Base-by-base conservation (phyloP, 176 grass and related monocot genomes). In the Eleusine indica region DNA sequence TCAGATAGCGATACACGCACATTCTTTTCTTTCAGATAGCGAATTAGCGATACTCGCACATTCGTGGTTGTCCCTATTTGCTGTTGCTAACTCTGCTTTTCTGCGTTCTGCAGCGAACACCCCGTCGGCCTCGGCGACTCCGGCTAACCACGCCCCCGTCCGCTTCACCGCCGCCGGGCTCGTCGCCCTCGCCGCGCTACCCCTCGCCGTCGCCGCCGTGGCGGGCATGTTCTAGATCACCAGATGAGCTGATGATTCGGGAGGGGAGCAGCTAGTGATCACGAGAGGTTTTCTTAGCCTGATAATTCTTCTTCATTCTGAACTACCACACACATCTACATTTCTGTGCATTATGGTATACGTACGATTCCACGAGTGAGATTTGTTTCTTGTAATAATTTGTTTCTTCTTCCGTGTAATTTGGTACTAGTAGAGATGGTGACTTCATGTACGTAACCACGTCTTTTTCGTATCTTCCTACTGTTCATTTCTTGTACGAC, bases 301-400 rank as follows among this genome's bases (percentile, higher is more conserved):
- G 43, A 46, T 67, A 75, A 76, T 82, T 80, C 70, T 71, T 85
- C 14, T 64, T 47, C 52, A 32, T 86, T 86, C 64, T 88, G 61
- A 64, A 30, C n/a, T 71, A 74, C 46, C 66, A 28, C 75, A 82
- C 46, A 18, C 5, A 66, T 64, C 68, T 52, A 15, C 4, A 71
- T 65, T 62, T 61, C 7, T 80, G 74, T 75, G 71, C 68, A 81
- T 82, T 68, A 71, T 43, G 63, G 21, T 60, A 46, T 76, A 87
- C 54, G 28, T 74, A 86, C 64, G 28, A 19, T 70, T 32, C 42
- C 15, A 30, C 48, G 58, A 4, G 22, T n/a, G 75, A 75, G 32
- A 56, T 72, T 74, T 51, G 57, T 49, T 81, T 65, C 29, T 75
- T 81, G 65, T 77, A 14, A 70, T 70, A 44, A 57, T 54, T 57